Evolutionary conservation across 768 basidiomycete genomes (phyloP).

Genomic region (Tylopilus sp.): DNA sequence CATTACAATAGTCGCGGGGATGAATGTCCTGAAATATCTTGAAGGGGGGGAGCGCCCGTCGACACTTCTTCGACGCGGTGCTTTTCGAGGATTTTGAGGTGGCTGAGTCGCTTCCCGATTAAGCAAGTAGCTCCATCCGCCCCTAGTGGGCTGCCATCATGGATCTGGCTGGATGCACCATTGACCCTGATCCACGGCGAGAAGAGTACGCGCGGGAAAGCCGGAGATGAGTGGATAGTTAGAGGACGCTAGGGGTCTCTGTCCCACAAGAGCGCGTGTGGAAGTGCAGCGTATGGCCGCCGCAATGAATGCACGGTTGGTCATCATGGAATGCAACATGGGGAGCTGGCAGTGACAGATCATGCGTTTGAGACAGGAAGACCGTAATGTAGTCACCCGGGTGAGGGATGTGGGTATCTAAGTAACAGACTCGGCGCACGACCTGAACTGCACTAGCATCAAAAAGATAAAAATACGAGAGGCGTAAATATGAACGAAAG

Average conservation of each 20-base stretch:
- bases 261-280: conserved; percentile 17
- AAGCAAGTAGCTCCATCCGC: conserved; percentile 4
- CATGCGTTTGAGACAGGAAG: not conserved
- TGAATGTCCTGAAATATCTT: conserved; percentile 28
- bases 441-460: not conserved
- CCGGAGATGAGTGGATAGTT: conserved; percentile 14
- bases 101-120: conserved; percentile 13
- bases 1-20: conserved; percentile 8
- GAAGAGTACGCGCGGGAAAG: conserved; percentile 26
- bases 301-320: conserved; percentile 14
- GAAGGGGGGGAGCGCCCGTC: conserved; percentile 3
- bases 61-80: conserved; percentile 28
- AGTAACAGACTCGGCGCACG: not conserved
- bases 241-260: conserved; percentile 3
- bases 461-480: conserved; percentile 24
- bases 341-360: conserved; percentile 1
- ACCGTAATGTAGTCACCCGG: not conserved
- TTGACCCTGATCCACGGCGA: conserved; percentile 32
- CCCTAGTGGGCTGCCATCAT: too few relatives aligned
- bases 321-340: conserved; percentile 22
- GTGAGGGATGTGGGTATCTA: not conserved
- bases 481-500: conserved; percentile 19
- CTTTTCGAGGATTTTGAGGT: conserved; percentile 28
- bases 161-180: conserved; percentile 16
- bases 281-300: conserved; percentile 24